Evolutionary conservation across 2,329 filamentous ascomycete species (phyloP).

Genomic region (Trichoderma oligosporum): DNA sequence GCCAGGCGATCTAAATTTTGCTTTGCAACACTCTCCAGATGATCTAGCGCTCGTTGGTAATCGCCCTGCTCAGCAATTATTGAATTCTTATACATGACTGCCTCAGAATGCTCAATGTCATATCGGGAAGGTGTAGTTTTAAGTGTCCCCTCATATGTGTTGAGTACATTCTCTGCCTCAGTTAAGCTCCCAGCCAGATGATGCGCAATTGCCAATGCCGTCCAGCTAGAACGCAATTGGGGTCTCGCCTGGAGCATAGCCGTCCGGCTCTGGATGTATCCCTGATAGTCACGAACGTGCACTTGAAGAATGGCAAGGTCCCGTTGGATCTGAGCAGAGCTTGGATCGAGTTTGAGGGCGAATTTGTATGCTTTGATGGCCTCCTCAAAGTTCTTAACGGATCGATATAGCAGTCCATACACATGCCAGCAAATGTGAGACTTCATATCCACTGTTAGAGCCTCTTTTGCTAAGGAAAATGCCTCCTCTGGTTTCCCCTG

Average conservation of each 20-base stretch:
- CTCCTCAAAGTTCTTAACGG: constrained; percentile 96
- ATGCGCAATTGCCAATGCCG: constrained; percentile 88
- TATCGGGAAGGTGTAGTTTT: constrained; percentile 72
- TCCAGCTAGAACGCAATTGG: constrained; percentile 88
- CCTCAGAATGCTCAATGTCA: constrained; percentile 92
- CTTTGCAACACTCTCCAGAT: constrained; percentile 75
- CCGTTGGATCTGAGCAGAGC: constrained; percentile 87
- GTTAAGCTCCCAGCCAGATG: constrained; percentile 81
- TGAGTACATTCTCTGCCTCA: constrained; percentile 86
- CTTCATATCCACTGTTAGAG: constrained; percentile 94
- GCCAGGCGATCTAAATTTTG: constrained; percentile 77
- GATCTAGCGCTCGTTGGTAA: constrained; percentile 75
- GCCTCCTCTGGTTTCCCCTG: constrained; percentile 92
- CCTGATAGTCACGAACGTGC: constrained; percentile 93
- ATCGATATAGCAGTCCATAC: constrained; percentile 88
- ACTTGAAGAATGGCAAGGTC: constrained; percentile 90
- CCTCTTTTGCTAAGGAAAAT: constrained; percentile 86
- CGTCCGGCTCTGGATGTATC: constrained; percentile 84
- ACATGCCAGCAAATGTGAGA: constrained; percentile 99
- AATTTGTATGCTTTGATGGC: constrained; percentile 99
- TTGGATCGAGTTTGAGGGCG: constrained; percentile 87
- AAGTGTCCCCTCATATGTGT: constrained; percentile 88
- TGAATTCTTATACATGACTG: constrained; percentile 88
- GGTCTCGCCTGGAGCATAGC: constrained; percentile 84
- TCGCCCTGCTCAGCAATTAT: constrained; percentile 91